Percentiles rank a stretch among this genome's conserved stretches.
These are phyloP conservation scores for Penicillium thymicola DNA, from an alignment of 2,329 filamentous ascomycete genomes.

Conservation along the genomic window DNA sequence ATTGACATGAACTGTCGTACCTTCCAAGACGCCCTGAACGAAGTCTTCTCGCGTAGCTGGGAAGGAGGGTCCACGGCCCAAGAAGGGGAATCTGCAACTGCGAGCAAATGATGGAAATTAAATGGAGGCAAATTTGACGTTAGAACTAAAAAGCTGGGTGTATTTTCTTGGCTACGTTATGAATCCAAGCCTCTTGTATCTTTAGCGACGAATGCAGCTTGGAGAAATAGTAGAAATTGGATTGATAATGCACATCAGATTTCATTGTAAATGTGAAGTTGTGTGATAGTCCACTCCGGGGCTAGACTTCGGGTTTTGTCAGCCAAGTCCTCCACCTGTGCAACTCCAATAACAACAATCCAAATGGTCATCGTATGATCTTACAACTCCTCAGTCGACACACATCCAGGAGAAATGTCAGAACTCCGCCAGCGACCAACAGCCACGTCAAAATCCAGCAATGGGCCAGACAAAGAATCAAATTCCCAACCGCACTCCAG, in stretches of 20 bases:
- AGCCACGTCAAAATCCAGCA: constrained; percentile 11
- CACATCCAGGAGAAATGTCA: constrained; percentile 21
- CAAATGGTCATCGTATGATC: neutral
- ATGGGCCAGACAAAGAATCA: constrained; percentile 6
- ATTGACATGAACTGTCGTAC: constrained; percentile 66
- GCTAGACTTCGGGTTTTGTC: neutral
- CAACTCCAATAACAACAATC: neutral
- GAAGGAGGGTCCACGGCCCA: constrained; percentile 33
- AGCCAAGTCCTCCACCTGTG: constrained; percentile 1
- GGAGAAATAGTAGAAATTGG: neutral
- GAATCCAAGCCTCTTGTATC: neutral
- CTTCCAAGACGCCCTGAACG: constrained; percentile 60
- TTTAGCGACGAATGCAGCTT: constrained; percentile 1
- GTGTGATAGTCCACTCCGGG: neutral
- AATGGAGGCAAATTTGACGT: neutral
- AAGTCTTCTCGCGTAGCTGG: constrained; percentile 57
- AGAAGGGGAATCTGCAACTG: neutral
- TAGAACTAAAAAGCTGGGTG: neutral
- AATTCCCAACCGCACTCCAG: constrained; percentile 9
- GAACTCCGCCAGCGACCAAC: constrained; percentile 32
- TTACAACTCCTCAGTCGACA: neutral
- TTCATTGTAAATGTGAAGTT: neutral
- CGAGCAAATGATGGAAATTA: constrained; percentile 12
- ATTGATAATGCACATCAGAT: neutral
- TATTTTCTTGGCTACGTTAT: neutral